Evolutionary conservation across 1,139 yeast genomes (phyloP).

Genomic region (Yamadazyma aaseri): DNA sequence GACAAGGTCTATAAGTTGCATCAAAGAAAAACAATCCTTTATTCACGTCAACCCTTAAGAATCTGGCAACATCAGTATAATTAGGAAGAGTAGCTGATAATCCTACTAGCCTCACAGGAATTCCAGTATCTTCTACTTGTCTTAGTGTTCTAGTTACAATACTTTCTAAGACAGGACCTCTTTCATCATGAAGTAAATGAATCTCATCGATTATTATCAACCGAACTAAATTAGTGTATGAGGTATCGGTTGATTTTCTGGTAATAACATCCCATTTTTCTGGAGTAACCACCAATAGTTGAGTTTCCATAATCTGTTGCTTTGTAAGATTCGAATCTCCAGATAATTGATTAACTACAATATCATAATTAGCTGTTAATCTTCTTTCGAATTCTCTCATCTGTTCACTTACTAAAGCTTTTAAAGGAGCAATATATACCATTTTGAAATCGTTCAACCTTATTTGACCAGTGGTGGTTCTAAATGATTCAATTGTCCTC

Average conservation of each 20-base stretch:
- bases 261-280: slow-evolving; percentile 99
- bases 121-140: slow-evolving; percentile 39
- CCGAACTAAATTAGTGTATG: slow-evolving; percentile 62
- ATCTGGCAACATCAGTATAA: slow-evolving; percentile 81
- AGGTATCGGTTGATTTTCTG: slow-evolving; percentile 63
- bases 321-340: slow-evolving; percentile 96
- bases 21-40: slow-evolving; percentile 77
- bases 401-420: slow-evolving; percentile 94
- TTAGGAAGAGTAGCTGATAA: slow-evolving; percentile 94
- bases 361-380: slow-evolving; percentile 57
- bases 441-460: slow-evolving; percentile 62
- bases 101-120: slow-evolving; percentile 70
- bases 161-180: slow-evolving; percentile 93
- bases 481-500: slow-evolving; percentile 65
- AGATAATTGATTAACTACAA: slow-evolving; percentile 82
- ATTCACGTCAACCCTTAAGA: slow-evolving; percentile 63
- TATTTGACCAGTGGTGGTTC: slow-evolving; percentile 50
- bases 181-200: slow-evolving; percentile 87
- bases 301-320: slow-evolving; percentile 80
- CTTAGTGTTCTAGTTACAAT: slow-evolving; percentile 76
- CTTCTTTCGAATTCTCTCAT: slow-evolving; percentile 82
- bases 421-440: slow-evolving; percentile 92
- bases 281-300: slow-evolving; percentile 93
- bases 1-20: slow-evolving; percentile 85
- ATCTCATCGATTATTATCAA: slow-evolving; percentile 90